Evolutionary conservation across 2,329 filamentous ascomycete genomes (phyloP).

Genomic region (Pseudocercospora musae): DNA sequence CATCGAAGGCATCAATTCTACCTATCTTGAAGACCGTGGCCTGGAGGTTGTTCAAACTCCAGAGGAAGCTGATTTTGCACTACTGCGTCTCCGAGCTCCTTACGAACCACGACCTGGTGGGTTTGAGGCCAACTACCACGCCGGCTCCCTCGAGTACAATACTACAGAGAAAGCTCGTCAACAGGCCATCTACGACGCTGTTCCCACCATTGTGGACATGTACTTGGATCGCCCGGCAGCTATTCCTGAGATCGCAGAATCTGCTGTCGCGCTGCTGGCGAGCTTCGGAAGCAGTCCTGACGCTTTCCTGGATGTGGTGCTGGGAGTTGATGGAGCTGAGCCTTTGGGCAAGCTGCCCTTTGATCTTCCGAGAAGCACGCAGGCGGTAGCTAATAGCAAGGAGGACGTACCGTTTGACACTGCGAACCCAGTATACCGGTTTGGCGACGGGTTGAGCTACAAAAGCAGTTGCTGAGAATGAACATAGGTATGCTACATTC

Average conservation of each 20-base stretch:
- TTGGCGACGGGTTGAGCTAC: conserved; percentile 38
- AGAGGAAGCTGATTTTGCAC: conserved; percentile 42
- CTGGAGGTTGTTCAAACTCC: conserved; percentile 37
- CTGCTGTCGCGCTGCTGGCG: conserved; percentile 39
- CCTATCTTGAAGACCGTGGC: conserved; percentile 33
- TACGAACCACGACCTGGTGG: conserved; percentile 43
- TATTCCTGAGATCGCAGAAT: conserved; percentile 43
- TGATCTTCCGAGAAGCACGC: conserved; percentile 47
- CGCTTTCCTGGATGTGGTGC: conserved; percentile 46
- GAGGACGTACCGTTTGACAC: conserved; percentile 42
- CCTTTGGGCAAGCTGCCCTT: conserved; percentile 48
- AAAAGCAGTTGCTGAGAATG: conserved; percentile 1
- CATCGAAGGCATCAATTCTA: conserved; percentile 36
- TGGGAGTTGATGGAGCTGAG: conserved; percentile 36
- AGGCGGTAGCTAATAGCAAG: conserved; percentile 39
- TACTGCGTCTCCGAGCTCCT: conserved; percentile 41
- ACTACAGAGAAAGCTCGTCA: conserved; percentile 39
- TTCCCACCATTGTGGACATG: conserved; percentile 44
- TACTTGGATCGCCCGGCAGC: conserved; percentile 45
- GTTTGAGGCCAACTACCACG: conserved; percentile 41
- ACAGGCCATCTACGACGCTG: conserved; percentile 39
- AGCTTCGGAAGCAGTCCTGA: conserved; percentile 42
- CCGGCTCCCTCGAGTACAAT: conserved; percentile 44
- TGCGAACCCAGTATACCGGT: conserved; percentile 35
- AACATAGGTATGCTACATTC: neutral